Conservation (phyloP, 2,329 filamentous ascomycete species). For the Claviceps capensis region DNA sequence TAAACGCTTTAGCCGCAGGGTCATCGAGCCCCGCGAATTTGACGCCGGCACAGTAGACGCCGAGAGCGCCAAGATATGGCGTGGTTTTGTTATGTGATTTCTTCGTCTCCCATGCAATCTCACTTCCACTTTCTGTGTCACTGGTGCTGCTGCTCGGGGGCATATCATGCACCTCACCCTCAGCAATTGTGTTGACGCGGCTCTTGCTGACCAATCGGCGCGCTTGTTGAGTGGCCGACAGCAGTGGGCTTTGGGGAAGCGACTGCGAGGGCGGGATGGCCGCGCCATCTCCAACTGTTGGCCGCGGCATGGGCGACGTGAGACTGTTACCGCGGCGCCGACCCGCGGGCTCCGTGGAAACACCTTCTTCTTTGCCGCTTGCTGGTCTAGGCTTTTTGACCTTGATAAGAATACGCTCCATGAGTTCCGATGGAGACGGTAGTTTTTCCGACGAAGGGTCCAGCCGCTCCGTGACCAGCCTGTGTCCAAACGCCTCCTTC, state of each 20-base stretch:
- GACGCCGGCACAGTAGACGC: constrained; percentile 60
- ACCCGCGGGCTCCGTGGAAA: constrained; percentile 22
- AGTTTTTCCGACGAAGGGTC: constrained; percentile 53
- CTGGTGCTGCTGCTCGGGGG: constrained; percentile 52
- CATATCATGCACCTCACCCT: constrained; percentile 40
- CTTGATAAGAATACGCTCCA: constrained; percentile 77
- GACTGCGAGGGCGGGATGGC: constrained; percentile 34
- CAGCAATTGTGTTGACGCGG: constrained; percentile 43
- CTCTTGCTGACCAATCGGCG: constrained; percentile 35
- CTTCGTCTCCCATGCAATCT: constrained; percentile 37
- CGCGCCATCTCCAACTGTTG: constrained; percentile 44
- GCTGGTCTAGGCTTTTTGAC: constrained; percentile 60
- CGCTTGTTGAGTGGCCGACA: constrained; percentile 36
- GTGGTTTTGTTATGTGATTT: constrained; percentile 73
- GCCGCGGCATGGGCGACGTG: constrained; percentile 49
- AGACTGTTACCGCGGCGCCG: constrained; percentile 54
- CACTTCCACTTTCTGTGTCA: constrained; percentile 61
- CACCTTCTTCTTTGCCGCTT: constrained; percentile 27
- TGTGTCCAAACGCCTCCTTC: constrained; percentile 68
- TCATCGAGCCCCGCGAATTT: constrained; percentile 75
- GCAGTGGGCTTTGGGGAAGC: constrained; percentile 39
- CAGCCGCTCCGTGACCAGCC: constrained; percentile 63
- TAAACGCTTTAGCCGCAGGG: constrained; percentile 69
- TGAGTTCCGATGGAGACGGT: constrained; percentile 76
- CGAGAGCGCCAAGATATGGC: constrained; percentile 68